Percentiles rank a stretch among this genome's conserved stretches.
These are phyloP conservation scores for Venturia pyrina DNA, from an alignment of 2,329 filamentous ascomycete species.

Conservation along the genomic window DNA sequence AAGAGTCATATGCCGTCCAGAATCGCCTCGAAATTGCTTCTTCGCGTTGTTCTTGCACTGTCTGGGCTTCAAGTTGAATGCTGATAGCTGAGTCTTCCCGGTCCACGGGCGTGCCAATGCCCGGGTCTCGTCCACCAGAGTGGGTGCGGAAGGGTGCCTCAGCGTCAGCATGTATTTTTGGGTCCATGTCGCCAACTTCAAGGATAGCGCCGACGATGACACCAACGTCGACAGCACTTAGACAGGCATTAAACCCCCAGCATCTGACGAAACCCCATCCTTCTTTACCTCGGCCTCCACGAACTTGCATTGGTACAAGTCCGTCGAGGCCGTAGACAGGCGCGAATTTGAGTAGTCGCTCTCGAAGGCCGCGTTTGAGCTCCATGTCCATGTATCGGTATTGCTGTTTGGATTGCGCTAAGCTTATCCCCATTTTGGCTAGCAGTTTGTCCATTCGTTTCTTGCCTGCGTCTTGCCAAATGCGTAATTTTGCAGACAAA, in stretches of 20 bases:
- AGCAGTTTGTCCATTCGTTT: constrained; percentile 88
- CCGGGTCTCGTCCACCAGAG: not conserved
- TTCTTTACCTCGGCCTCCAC: constrained; percentile 65
- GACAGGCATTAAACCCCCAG: constrained; percentile 94
- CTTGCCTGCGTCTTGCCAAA: constrained; percentile 84
- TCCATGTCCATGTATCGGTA: constrained; percentile 99
- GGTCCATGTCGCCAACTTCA: constrained; percentile 65
- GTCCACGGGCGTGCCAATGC: constrained; percentile 3
- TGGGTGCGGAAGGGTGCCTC: constrained; percentile 1
- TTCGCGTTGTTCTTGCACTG: constrained; percentile 17
- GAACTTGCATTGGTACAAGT: constrained; percentile 70
- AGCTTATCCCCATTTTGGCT: constrained; percentile 94
- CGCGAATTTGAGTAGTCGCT: constrained; percentile 82
- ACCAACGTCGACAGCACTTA: constrained; percentile 89
- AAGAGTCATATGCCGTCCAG: constrained; percentile 49
- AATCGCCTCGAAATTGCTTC: constrained; percentile 38
- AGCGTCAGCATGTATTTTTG: constrained; percentile 14
- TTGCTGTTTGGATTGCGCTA: constrained; percentile 87
- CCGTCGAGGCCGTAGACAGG: constrained; percentile 90
- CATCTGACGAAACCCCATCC: constrained; percentile 96
- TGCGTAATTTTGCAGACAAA: constrained; percentile 79
- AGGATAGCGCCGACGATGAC: constrained; percentile 85
- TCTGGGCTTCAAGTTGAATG: not conserved
- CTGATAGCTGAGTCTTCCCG: not conserved
- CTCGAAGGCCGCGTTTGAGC: constrained; percentile 75